A percentile compares a stretch with the other conserved stretches of the same genome.
phyloP scores from a whole-genome alignment of 148 eudicot genomes.

The Nepenthes mirabilis region DNA sequence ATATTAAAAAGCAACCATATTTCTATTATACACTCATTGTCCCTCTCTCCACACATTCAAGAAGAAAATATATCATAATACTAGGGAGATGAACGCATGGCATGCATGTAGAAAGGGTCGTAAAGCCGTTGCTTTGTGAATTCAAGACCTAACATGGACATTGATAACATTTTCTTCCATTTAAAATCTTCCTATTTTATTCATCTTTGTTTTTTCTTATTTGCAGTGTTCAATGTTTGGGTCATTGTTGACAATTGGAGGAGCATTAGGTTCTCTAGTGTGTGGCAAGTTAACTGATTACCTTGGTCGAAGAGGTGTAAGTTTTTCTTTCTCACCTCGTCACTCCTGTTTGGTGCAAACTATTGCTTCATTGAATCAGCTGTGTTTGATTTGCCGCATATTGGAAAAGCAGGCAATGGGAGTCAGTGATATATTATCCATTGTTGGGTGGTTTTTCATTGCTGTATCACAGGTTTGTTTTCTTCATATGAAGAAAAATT shows the following conservation, averaged over 20 bases:
- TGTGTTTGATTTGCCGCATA: not conserved
- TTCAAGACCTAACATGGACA: too few species aligned
- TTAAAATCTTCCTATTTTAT: not conserved
- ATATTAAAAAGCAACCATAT: too few species aligned
- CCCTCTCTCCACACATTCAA: too few species aligned
- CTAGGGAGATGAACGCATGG: too few species aligned
- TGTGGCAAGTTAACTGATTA: constrained; percentile 23
- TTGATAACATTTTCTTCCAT: not conserved
- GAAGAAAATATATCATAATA: too few species aligned
- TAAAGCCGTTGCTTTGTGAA: too few species aligned
- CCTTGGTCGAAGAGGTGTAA: constrained; percentile 27
- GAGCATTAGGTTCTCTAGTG: constrained; percentile 15
- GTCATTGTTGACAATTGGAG: constrained; percentile 19
- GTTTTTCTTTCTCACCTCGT: not conserved
- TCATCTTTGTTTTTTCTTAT: not conserved
- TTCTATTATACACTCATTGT: too few species aligned
- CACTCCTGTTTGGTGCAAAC: not conserved
- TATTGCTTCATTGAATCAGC: not conserved
- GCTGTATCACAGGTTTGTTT: constrained; percentile 1
- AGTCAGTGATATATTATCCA: not conserved
- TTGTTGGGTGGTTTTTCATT: not conserved
- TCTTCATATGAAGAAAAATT: not conserved
- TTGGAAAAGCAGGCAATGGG: not conserved
- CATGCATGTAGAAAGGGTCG: too few species aligned
- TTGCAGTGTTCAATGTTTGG: constrained; percentile 31